Evolutionary conservation across 208 protist species (phyloP), one percentile per base, ranked within the genome.

Genomic region (Acanthamoeba culbertsoni): DNA sequence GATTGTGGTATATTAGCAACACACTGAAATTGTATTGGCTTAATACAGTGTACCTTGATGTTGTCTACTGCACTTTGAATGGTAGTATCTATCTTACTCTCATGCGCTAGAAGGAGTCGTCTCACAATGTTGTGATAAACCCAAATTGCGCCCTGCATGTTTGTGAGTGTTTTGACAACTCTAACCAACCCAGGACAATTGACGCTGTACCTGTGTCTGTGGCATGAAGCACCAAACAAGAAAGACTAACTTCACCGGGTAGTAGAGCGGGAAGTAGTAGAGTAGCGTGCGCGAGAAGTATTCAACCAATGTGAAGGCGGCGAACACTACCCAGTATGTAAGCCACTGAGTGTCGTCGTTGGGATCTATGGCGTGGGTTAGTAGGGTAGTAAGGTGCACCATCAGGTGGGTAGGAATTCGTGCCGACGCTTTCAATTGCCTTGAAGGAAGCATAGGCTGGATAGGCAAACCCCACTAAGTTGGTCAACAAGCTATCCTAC

Each of bases 321-420:
- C 94, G 68, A 86, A 95, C 18, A 95, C 91, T 42, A 94, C 93
- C 94, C 94, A 95, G 71, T 95, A 95, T 10, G 71, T 95, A 35
- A 95, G 79, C 94, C 94, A 95, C 82, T 93, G 92, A 8, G 84
- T 93, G 42, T 94, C 94, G 79, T 95, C 94, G 20, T 86, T 46
- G 48, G 12, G 12, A 59, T 43, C 75, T 86, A 31, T 51, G 23
- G 68, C 40, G 51, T 68, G n/a, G 59, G 12, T 6, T 26, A 26
- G 31, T n/a, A 68, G 59, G 59, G 59, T 68, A 8, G 18, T 8
- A 18, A 55, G 48, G 8, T 8, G 48, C 12, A 55, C 48, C 18
- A 55, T 23, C 48, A 55, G 18, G 18, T 55, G 48, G 48, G 48
- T 55, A 55, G 18, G 12, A 23, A 55, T 55, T 55, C 59, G 63